Evolutionary conservation across 192 early-diverging fungal species (phyloP), one percentile per base, ranked within the genome.

Genomic region (Coemansia sp.): DNA sequence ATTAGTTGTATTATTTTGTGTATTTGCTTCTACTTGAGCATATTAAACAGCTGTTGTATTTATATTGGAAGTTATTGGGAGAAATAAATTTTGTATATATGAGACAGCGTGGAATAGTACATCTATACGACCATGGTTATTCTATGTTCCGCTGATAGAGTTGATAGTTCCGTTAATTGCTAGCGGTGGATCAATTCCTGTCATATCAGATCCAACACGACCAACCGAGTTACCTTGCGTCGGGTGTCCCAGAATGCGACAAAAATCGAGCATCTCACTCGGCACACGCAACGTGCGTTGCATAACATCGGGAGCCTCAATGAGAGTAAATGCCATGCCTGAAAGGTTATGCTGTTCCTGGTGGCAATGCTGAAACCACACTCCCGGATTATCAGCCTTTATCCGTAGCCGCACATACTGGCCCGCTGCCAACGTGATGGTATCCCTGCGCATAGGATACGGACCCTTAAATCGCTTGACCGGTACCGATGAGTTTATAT

Each of bases 351-450:
- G 32, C 6, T 32, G 32, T 7, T 32, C 32, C 32, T 32, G 32
- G 1, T 32, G 32, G 1, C 32, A 32, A 72, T 93, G 92, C 76
- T 93, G 84, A 39, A 89, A 69, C 92, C 92, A 95, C 9, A 86
- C 85, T 15, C 91, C 93, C 3, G 90, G 89, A 70, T 93, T 94
- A 69, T 93, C 38, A 88, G 75, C 14, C 85, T 87, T 67, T 91
- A 91, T 62, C 88, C 91, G 77, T 48, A 95, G 75, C 27, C 84
- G 83, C 32, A 82, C 76, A 61, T 86, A 88, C 29, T 83, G 64
- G 57, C 76, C 57, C n/a, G 61, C 67, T 14, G 87, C 87, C 0
- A 93, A 65, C 0, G 82, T 62, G 7, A 92, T 75, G 3, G 86
- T 89, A 64, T 95, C 93, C 53, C 93, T 84, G 23, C 86, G 80